A percentile compares a stretch with the other conserved stretches of the same genome.
These are phyloP conservation scores for Clarireedia hainanense DNA, from an alignment of 2,329 filamentous ascomycete species.

Conservation along the genomic window DNA sequence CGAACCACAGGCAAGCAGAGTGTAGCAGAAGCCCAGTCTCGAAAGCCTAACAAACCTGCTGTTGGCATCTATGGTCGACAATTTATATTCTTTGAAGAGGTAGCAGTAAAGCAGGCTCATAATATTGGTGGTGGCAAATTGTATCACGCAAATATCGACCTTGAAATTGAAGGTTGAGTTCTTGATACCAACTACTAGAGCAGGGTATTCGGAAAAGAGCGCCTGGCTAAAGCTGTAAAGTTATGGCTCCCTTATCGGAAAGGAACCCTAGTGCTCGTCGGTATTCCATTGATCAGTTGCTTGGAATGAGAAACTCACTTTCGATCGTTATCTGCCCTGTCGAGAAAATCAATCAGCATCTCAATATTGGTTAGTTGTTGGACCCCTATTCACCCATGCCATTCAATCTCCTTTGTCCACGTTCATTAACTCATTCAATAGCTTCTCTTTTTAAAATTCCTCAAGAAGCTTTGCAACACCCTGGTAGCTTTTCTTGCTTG, in stretches of 20 bases:
- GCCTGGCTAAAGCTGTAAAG: not conserved
- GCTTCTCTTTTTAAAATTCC: constrained; percentile 22
- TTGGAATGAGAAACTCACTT: constrained; percentile 22
- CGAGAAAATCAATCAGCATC: constrained; percentile 21
- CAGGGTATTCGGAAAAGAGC: not conserved
- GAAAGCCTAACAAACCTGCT: too few species aligned
- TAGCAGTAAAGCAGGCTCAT: too few species aligned
- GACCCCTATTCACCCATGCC: not conserved
- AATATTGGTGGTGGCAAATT: too few species aligned
- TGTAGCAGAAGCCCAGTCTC: too few species aligned
- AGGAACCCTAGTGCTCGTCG: constrained; percentile 8
- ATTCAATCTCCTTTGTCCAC: not conserved
- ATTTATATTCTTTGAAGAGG: too few species aligned
- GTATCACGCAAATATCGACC: too few species aligned
- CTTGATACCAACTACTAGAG: too few species aligned
- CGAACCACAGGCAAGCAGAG: too few species aligned
- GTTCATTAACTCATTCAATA: constrained; percentile 8
- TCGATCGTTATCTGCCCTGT: constrained; percentile 19
- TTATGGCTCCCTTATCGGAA: constrained; percentile 5
- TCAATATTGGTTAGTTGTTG: constrained; percentile 21
- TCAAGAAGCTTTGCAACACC: constrained; percentile 18
- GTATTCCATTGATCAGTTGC: constrained; percentile 23
- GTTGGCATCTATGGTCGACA: too few species aligned
- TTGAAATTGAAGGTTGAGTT: too few species aligned
- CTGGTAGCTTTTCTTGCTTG: constrained; percentile 16